Evolutionary conservation across 2,329 filamentous ascomycete species (phyloP).

Genomic region (Sporothrix globosa): DNA sequence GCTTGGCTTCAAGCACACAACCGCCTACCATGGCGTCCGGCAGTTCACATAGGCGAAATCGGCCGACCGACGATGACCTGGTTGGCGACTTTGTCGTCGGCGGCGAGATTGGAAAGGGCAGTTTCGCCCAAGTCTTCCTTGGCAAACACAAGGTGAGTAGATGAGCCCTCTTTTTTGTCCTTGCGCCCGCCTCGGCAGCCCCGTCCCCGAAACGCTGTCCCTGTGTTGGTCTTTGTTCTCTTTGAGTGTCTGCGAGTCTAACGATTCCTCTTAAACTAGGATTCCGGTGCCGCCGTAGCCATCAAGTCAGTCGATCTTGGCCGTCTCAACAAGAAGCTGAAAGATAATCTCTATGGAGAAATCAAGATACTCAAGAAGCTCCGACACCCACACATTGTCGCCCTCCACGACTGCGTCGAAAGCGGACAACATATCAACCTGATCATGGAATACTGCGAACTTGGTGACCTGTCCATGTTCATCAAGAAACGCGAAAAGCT

Average conservation of each 20-base stretch:
- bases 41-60: constrained; percentile 31
- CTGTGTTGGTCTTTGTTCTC: background rate
- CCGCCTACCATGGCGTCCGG: constrained; percentile 33
- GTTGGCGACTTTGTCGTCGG: constrained; percentile 39
- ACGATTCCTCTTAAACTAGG: constrained; percentile 52
- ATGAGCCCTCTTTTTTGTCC: too few relatives aligned
- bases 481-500: constrained; percentile 92
- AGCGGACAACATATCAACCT: constrained; percentile 87
- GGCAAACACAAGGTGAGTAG: constrained; percentile 76
- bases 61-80: constrained; percentile 35
- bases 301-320: constrained; percentile 94
- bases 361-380: constrained; percentile 93
- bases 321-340: constrained; percentile 92
- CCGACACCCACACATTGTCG: constrained; percentile 94
- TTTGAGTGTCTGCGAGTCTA: too few relatives aligned
- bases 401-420: constrained; percentile 92
- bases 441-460: constrained; percentile 97
- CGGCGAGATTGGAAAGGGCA: constrained; percentile 88
- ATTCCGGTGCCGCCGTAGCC: constrained; percentile 79
- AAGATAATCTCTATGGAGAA: constrained; percentile 92
- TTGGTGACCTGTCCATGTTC: constrained; percentile 91
- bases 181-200: background rate
- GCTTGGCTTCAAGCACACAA: constrained; percentile 4
- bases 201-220: background rate
- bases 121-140: constrained; percentile 94